Percentiles rank a stretch among this genome's conserved stretches.
phyloP scores from a whole-genome alignment of 345 rosid genomes.

The Eucalyptus pauciflora region DNA sequence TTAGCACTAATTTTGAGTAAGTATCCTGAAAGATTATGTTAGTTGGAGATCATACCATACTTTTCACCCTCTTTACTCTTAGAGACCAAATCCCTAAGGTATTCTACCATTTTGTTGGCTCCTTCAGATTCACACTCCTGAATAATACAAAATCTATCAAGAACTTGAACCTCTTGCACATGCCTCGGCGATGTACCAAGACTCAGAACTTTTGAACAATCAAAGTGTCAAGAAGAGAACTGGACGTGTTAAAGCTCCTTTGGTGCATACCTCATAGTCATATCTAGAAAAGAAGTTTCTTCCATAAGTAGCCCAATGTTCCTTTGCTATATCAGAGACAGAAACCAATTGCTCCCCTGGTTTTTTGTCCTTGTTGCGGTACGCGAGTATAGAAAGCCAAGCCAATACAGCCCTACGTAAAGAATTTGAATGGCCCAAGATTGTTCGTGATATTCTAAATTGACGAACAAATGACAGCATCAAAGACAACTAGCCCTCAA shows the following conservation, averaged over 20 bases:
- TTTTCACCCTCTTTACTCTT: conserved; percentile 60
- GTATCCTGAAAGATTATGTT: neutral
- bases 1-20: neutral
- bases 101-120: conserved; percentile 73
- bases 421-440: neutral
- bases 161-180: neutral
- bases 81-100: conserved; percentile 64
- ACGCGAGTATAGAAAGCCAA: conserved; percentile 86
- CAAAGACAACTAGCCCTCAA: neutral
- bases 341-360: conserved; percentile 71
- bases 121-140: conserved; percentile 96
- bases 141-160: neutral
- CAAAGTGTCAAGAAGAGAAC: neutral
- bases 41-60: conserved; percentile 44
- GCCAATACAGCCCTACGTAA: conserved; percentile 76
- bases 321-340: conserved; percentile 76
- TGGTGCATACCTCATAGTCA: conserved; percentile 64
- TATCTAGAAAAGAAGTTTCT: conserved; percentile 91
- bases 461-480: neutral
- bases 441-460: neutral
- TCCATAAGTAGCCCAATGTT: conserved; percentile 91
- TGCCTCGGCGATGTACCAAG: neutral
- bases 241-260: neutral
- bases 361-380: conserved; percentile 67
- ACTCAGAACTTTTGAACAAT: neutral